Percentiles rank a stretch among this genome's conserved stretches.
Evolutionary conservation across 2,329 filamentous ascomycete species (phyloP).

Genomic region (Fusarium subglutinans): DNA sequence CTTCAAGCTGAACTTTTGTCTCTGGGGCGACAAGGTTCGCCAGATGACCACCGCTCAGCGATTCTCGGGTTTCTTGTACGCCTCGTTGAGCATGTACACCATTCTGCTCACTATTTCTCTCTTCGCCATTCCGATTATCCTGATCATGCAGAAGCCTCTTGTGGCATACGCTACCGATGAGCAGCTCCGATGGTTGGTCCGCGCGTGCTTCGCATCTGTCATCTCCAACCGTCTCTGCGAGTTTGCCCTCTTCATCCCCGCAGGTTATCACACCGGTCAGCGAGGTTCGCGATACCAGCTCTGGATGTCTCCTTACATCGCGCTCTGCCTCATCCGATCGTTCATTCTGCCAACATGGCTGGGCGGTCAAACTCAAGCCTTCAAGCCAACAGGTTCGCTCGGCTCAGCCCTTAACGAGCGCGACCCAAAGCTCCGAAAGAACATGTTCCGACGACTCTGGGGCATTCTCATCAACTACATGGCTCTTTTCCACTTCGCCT

Average conservation of each 20-base stretch:
- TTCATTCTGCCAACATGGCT: slow-evolving; percentile 69
- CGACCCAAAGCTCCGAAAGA: slow-evolving; percentile 59
- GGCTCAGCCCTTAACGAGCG: slow-evolving; percentile 67
- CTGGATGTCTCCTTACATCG: slow-evolving; percentile 72
- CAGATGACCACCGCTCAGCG: slow-evolving; percentile 66
- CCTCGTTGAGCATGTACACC: slow-evolving; percentile 64
- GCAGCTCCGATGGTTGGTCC: slow-evolving; percentile 68
- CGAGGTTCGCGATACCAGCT: slow-evolving; percentile 65
- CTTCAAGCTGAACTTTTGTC: slow-evolving; percentile 67
- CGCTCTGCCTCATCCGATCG: slow-evolving; percentile 64
- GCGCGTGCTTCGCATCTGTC: slow-evolving; percentile 62
- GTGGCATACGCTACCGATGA: slow-evolving; percentile 63
- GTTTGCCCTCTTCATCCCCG: slow-evolving; percentile 65
- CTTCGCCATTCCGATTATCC: slow-evolving; percentile 67
- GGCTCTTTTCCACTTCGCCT: slow-evolving; percentile 63
- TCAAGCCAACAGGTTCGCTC: slow-evolving; percentile 69
- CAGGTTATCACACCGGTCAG: slow-evolving; percentile 68
- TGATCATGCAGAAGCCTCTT: slow-evolving; percentile 64
- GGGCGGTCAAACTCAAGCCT: slow-evolving; percentile 66
- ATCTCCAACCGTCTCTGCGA: slow-evolving; percentile 65
- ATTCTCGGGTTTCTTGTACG: slow-evolving; percentile 67
- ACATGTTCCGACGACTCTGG: slow-evolving; percentile 62
- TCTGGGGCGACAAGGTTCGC: slow-evolving; percentile 62
- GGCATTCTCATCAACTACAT: slow-evolving; percentile 65
- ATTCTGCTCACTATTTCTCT: slow-evolving; percentile 63